Base-by-base conservation (phyloP, 108 stramenopile genomes). In the Stephanodiscus triporus region DNA sequence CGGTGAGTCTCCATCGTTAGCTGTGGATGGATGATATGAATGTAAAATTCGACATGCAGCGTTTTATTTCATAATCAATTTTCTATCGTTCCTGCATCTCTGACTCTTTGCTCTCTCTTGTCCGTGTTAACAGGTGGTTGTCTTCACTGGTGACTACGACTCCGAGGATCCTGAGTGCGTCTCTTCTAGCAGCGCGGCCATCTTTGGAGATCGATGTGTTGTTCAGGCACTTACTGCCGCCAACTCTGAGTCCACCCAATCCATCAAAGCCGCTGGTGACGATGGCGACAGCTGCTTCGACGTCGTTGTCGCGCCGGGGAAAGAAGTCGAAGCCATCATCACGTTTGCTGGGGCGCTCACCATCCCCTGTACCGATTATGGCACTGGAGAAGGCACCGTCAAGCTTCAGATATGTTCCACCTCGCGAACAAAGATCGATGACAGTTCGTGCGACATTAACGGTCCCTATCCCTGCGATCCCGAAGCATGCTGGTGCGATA, bases 401-500 rank as follows among this genome's bases (percentile, higher is more conserved):
- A 59, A 38, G 37, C 9, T 59, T 0, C 58, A 59, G 20, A n/a
- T 59, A 2, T 59, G 58, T 16, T 59, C 58, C 13, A 38, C 58
- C 16, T 59, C 32, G 19, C 34, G 57, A 14, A 14, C 57, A 6
- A 9, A 1, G 16, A 4, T 19, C 1, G 58, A 59, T 14, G 58
- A 59, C 29, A 17, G 1, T 38, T 59, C 58, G 10, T 59, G 58
- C 34, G 58, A 59, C 9, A 20, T 20, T 7, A 38, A 20, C n/a
- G 58, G 58, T 16, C 58, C 58, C 17, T 38, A 27, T 3, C 58
- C 58, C 19, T 16, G 30, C 34, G 36, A 37, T 59, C 58, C 58
- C 2, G n/a, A 38, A 2, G 17, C n/a, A 17, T 59, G 58, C 34
- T 59, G 58, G 58, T 59, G 58, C 58, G 58, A 59, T 38, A n/a